Conservation (phyloP, 768 basidiomycete genomes). For the Trametes cinnabarina region DNA sequence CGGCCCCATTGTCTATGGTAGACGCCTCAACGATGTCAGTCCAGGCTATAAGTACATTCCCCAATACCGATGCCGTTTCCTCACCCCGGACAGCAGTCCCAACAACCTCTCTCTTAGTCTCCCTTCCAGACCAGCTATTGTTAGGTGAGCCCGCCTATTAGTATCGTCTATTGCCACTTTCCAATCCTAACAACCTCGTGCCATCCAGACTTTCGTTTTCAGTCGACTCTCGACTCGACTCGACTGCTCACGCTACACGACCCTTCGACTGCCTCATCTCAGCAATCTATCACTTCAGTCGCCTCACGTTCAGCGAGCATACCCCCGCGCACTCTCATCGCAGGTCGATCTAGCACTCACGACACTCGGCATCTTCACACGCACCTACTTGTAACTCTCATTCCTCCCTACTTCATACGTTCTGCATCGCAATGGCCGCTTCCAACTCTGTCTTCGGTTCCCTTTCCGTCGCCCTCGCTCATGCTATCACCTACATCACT, state of each 20-base stretch:
- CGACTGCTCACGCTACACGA: conserved; percentile 28
- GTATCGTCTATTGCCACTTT: neutral
- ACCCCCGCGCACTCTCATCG: conserved; percentile 45
- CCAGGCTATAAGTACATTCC: conserved; percentile 31
- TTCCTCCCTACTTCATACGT: conserved; percentile 2
- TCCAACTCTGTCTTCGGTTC: conserved; percentile 34
- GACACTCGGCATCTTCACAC: conserved; percentile 21
- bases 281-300: conserved; percentile 18
- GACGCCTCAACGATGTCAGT: conserved; percentile 14
- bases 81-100: conserved; percentile 32
- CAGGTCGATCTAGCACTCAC: conserved; percentile 55
- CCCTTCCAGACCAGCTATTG: conserved; percentile 30
- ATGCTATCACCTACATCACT: conserved; percentile 73
- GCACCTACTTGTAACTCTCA: conserved; percentile 24
- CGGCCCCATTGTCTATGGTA: conserved; percentile 29
- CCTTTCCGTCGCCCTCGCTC: conserved; percentile 67
- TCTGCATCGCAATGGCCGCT: conserved; percentile 28
- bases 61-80: conserved; percentile 18
- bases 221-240: conserved; percentile 18
- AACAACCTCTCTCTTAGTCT: conserved; percentile 20
- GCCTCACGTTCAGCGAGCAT: conserved; percentile 37
- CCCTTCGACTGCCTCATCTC: conserved; percentile 19
- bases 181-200: neutral
- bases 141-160: conserved; percentile 30
- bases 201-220: conserved; percentile 23